Percentiles rank a stretch among this genome's conserved stretches.
phyloP scores from a whole-genome alignment of 202 grass and related monocot species.

The Setaria viridis region DNA sequence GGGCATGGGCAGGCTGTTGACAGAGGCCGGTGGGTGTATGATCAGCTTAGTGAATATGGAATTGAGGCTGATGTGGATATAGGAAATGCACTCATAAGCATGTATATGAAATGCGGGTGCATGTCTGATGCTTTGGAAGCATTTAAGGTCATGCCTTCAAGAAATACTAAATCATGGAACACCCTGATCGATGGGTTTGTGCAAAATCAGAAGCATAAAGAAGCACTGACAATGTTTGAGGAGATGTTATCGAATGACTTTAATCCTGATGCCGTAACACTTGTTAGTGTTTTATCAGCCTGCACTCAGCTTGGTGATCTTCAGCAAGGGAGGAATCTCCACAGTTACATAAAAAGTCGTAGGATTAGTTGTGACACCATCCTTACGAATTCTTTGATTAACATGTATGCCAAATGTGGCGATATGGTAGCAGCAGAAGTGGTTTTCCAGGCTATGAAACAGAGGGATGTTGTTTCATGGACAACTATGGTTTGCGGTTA shows the following conservation, averaged over 20 bases:
- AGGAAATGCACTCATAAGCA: conserved; percentile 68
- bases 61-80: conserved; percentile 60
- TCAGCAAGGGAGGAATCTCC: conserved; percentile 57
- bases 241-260: conserved; percentile 56
- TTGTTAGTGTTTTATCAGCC: conserved; percentile 63
- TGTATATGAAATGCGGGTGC: conserved; percentile 62
- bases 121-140: conserved; percentile 57
- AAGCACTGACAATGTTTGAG: conserved; percentile 58
- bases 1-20: conserved; percentile 45
- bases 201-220: conserved; percentile 55
- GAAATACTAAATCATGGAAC: conserved; percentile 78
- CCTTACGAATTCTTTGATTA: conserved; percentile 78
- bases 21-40: conserved; percentile 65
- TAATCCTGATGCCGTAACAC: conserved; percentile 65
- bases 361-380: conserved; percentile 50
- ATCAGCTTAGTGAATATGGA: conserved; percentile 50
- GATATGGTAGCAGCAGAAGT: conserved; percentile 61
- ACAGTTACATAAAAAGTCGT: conserved; percentile 53
- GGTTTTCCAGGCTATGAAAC: conserved; percentile 59
- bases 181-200: conserved; percentile 68
- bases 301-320: conserved; percentile 78
- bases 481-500: conserved; percentile 80
- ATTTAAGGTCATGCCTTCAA: conserved; percentile 56
- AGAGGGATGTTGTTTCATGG: conserved; percentile 78
- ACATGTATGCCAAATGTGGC: conserved; percentile 90